Base-by-base conservation (phyloP, 495 filamentous ascomycete species). In the Penicillium maclennaniae region DNA sequence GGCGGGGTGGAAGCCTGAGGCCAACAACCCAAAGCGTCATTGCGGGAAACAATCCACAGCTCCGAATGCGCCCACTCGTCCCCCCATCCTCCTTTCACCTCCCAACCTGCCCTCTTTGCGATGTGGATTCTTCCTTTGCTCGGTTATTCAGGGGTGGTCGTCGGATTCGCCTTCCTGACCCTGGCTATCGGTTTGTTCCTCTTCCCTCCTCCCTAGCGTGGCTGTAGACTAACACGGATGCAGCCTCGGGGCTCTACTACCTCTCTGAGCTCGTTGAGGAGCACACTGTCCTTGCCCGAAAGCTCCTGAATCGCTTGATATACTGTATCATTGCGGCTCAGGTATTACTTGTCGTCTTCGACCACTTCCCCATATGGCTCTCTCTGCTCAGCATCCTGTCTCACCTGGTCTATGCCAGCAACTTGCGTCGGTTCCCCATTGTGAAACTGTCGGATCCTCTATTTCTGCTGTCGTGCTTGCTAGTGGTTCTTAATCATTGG, bases 201-300 rank as follows among this genome's bases (percentile, higher is more conserved):
- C 9, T 31, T 31, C 28, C 28, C 28, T 31, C 31, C 27, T 7
- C 10, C 27, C 27, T 8, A 10, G 31, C 31, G 10, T 12, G 31
- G 14, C 31, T 14, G 45, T 12, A 28, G 26, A 54, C 61, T 61
- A 43, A 63, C 43, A 16, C 46, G 3, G 5, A 28, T 19, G 55
- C 62, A 96, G 93, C 93, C 31, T 96, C 91, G 20, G 95, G 95
- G 25, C 84, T 98, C 20, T 97, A 98, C 76, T 98, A 98, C 68
- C 87, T 98, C 43, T 97, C 93, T 2, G 93, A 98, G 71, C 80
- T 97, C 9, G 93, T 98, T 45, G 95, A 98, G 72, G 93, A 98
- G 65, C 92, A 97, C 66, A 97, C 91, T 10, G 92, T 97, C 10
- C 68, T 95, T 42, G 87, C 92, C 17, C 92, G 95, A 65, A 88